Conservation (phyloP, 192 early-diverging fungal genomes). For the Geranomyces michiganensis region DNA sequence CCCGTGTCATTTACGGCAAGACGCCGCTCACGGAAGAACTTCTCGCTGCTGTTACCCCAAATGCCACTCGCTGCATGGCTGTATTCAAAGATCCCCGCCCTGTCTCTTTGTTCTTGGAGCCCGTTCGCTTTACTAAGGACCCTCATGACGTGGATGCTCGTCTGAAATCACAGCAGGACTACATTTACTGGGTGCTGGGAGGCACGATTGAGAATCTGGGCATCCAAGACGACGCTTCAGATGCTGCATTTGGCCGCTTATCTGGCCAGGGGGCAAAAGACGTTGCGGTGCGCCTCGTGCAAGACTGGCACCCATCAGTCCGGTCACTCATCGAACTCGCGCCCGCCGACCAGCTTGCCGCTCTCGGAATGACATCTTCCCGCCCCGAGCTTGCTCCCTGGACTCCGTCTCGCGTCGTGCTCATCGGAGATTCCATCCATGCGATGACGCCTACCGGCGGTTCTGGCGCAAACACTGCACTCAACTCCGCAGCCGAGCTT, state of each 20-base stretch:
- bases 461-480: constrained; percentile 32
- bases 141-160: constrained; percentile 1
- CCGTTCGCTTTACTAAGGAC: constrained; percentile 3
- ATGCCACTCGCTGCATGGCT: background rate
- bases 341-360: background rate
- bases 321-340: background rate
- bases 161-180: background rate
- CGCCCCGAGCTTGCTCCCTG: background rate
- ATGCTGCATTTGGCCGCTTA: background rate
- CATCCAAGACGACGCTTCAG: background rate
- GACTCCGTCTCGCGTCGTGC: background rate
- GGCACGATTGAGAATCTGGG: background rate
- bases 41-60: background rate
- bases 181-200: constrained; percentile 16
- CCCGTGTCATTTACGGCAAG: constrained; percentile 2
- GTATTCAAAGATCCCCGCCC: constrained; percentile 8
- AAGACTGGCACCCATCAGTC: background rate
- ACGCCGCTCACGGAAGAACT: background rate
- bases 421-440: constrained; percentile 30
- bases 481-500: constrained; percentile 23
- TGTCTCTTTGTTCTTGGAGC: constrained; percentile 7
- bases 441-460: constrained; percentile 30
- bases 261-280: background rate
- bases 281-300: background rate
- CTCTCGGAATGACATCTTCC: background rate